Evolutionary conservation across 768 basidiomycete species (phyloP).

Genomic region (Termitomyces bulborhizus): DNA sequence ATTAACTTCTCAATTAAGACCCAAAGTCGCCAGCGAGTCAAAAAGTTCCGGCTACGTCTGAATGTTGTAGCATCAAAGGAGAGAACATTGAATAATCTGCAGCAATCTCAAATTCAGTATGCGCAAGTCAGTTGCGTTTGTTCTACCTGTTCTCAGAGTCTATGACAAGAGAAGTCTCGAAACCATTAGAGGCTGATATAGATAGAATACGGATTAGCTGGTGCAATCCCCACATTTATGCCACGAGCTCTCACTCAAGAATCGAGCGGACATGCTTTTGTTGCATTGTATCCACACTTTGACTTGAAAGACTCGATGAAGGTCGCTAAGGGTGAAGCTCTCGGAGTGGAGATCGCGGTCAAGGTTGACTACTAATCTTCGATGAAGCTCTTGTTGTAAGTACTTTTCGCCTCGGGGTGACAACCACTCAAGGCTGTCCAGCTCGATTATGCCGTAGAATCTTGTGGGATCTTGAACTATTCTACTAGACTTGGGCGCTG

Average conservation of each 20-base stretch:
- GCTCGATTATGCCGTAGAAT: slow-evolving; percentile 46
- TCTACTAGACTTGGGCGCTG: slow-evolving; percentile 19
- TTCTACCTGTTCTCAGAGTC: slow-evolving; percentile 14
- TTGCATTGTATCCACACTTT: slow-evolving; percentile 35
- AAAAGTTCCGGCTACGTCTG: slow-evolving; percentile 37
- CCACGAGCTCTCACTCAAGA: slow-evolving; percentile 26
- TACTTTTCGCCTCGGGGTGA: slow-evolving; percentile 34
- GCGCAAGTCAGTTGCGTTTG: neutral
- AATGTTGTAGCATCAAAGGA: slow-evolving; percentile 42
- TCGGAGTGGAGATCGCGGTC: slow-evolving; percentile 4
- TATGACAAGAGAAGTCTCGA: slow-evolving; percentile 15
- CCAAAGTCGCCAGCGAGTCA: slow-evolving; percentile 45
- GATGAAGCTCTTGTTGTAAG: slow-evolving; percentile 38
- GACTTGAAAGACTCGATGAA: slow-evolving; percentile 22
- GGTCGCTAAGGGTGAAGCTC: slow-evolving; percentile 24
- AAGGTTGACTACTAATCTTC: slow-evolving; percentile 25
- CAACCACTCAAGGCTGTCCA: slow-evolving; percentile 43
- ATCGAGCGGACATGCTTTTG: slow-evolving; percentile 33
- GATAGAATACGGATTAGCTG: neutral
- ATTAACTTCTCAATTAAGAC: slow-evolving; percentile 41
- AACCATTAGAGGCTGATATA: slow-evolving; percentile 12
- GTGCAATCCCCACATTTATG: neutral
- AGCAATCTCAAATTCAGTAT: neutral
- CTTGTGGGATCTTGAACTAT: slow-evolving; percentile 26
- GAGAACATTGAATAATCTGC: slow-evolving; percentile 36